Evolutionary conservation across 2,329 filamentous ascomycete genomes (phyloP).

Genomic region (Penicillium freii): DNA sequence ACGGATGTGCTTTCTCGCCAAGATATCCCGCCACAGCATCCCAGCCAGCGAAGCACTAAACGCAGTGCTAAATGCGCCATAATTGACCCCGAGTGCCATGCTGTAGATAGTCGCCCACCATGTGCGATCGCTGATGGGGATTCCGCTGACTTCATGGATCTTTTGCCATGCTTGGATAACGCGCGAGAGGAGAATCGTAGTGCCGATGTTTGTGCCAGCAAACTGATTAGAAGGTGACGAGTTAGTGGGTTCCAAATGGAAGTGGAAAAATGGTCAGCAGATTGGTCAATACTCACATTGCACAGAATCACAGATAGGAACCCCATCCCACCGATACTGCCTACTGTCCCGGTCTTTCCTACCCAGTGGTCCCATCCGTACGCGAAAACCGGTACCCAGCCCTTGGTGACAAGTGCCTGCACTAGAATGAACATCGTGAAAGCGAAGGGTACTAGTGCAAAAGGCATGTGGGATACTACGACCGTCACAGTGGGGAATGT

Average conservation of each 20-base stretch:
- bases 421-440: conserved; percentile 74
- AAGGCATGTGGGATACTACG: conserved; percentile 64
- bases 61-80: conserved; percentile 69
- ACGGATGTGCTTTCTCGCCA: conserved; percentile 65
- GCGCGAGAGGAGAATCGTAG: conserved; percentile 69
- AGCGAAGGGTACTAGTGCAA: conserved; percentile 67
- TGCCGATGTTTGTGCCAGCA: conserved; percentile 73
- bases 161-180: conserved; percentile 67
- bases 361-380: conserved; percentile 74
- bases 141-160: conserved; percentile 53
- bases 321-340: conserved; percentile 69
- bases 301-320: conserved; percentile 69
- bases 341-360: conserved; percentile 64
- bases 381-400: conserved; percentile 71
- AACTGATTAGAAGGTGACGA: conserved; percentile 51
- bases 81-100: conserved; percentile 74
- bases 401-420: conserved; percentile 69
- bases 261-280: background rate
- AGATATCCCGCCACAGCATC: conserved; percentile 70
- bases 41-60: conserved; percentile 72
- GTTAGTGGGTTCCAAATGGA: conserved; percentile 10
- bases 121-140: conserved; percentile 59
- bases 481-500: conserved; percentile 69
- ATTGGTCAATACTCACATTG: conserved; percentile 57
- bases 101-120: conserved; percentile 74